phyloP scores from a whole-genome alignment of 2,329 filamentous ascomycete genomes.

The Rhinocladiella similis region DNA sequence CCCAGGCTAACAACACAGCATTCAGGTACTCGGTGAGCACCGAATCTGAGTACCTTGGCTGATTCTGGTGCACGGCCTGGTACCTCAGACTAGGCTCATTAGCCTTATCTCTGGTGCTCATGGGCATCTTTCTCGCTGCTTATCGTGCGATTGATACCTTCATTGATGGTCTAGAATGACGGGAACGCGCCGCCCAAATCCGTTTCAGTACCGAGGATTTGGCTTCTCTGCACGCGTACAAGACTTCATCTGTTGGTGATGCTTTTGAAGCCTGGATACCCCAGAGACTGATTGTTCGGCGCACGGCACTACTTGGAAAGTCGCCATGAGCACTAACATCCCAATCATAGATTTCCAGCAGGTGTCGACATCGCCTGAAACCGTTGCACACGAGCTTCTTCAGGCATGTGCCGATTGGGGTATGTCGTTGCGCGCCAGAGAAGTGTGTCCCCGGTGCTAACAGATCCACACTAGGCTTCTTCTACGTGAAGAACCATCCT shows the following conservation, averaged over 20 bases:
- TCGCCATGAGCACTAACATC: slow-evolving; percentile 4
- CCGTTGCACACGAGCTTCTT: slow-evolving; percentile 10
- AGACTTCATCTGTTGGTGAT: not conserved
- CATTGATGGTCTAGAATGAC: too few relatives aligned
- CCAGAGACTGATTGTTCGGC: not conserved
- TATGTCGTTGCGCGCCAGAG: not conserved
- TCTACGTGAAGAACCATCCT: slow-evolving; percentile 63
- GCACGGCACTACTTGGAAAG: too few relatives aligned
- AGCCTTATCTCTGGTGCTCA: too few relatives aligned
- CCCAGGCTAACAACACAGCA: too few relatives aligned
- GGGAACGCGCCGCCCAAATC: too few relatives aligned
- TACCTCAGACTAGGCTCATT: too few relatives aligned
- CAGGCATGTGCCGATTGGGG: slow-evolving; percentile 17
- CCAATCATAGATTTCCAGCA: slow-evolving; percentile 15
- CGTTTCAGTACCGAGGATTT: too few relatives aligned
- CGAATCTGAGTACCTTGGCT: not conserved
- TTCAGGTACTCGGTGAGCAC: not conserved
- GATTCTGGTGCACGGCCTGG: too few relatives aligned
- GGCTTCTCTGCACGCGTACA: too few relatives aligned
- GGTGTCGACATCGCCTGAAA: slow-evolving; percentile 8
- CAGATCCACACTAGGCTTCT: slow-evolving; percentile 48
- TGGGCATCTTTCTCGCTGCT: too few relatives aligned
- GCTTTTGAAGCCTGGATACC: not conserved
- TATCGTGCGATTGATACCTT: too few relatives aligned
- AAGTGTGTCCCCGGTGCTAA: not conserved